Evolutionary conservation across 176 grass and related monocot species (phyloP), one percentile per base, ranked within the genome.

Genomic region (Cenchrus purpureus): DNA sequence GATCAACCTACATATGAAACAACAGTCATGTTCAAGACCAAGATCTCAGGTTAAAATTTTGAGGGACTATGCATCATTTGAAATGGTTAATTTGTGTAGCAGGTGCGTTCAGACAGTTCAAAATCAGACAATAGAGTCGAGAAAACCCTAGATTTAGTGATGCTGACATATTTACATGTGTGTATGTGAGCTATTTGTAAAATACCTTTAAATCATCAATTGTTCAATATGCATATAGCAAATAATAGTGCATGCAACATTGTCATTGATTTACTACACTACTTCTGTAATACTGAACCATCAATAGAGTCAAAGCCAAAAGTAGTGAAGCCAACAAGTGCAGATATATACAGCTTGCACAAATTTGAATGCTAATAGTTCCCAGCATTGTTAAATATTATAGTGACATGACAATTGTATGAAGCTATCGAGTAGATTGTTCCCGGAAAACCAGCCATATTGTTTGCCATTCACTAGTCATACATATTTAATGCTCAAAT

Each of bases 1-100:
- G 93, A 4, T 98, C 95, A 58, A 98, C 84, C 95, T 98, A 83
- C 61, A 78, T 43, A 88, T 32, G 57, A 83, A 71, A 70, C 37
- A 54, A 40, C 37, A 2, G 4, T 40, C 37, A 40, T 25, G 19
- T 58, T 77, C 20, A 14, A 74, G 42, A 11, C 3, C 19, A 50
- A 76, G 1, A 68, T 46, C 1, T 2, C 8, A 51, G 2, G 9
- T 3, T 5, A 42, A 56, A 49, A 37, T 25, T 15, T 12, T 50
- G 50, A 49, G 60, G 16, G 49, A 28, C 34, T 17, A 28, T 14
- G 11, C n/a, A 56, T 17, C 53, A 55, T 55, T 53, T 64, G 44
- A 64, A 43, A 43, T 4, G 59, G 12, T 12, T 22, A 28, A 29
- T 48, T 60, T 13, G 19, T 67, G 32, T 67, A 49, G 8, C 32